Evolutionary conservation across 225 moss, liverwort and hornwort genomes (phyloP).

Genomic region (Pseudisothecium myosuroides): DNA sequence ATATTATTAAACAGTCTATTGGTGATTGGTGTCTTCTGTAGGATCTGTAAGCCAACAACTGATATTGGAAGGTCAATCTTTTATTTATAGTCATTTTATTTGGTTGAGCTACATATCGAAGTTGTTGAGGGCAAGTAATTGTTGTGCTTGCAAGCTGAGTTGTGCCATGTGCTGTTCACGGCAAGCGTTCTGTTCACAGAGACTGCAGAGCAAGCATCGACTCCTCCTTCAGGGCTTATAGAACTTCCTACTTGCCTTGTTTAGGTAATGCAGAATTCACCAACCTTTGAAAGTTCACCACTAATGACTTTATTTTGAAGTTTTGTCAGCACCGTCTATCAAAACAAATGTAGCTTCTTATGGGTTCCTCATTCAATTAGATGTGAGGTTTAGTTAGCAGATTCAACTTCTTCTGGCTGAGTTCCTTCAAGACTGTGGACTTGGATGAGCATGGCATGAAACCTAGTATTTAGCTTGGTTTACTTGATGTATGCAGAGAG

Average conservation of each 20-base stretch:
- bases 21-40: neutral
- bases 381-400: neutral
- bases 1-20: neutral
- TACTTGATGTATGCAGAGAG: slow-evolving; percentile 52
- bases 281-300: neutral
- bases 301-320: neutral
- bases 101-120: neutral
- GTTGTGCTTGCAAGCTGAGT: slow-evolving; percentile 58
- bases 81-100: neutral
- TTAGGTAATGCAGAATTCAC: slow-evolving; percentile 32
- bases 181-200: slow-evolving; percentile 81
- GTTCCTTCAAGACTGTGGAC: neutral
- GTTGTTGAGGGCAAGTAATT: neutral
- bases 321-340: neutral
- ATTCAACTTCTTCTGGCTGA: neutral
- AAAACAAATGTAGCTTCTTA: neutral
- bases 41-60: neutral
- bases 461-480: neutral
- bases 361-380: neutral
- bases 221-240: slow-evolving; percentile 75
- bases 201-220: slow-evolving; percentile 83
- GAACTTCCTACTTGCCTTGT: slow-evolving; percentile 95
- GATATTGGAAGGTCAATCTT: neutral
- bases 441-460: neutral
- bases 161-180: slow-evolving; percentile 87